These are phyloP conservation scores for Phaeosphaeriaceae sp. DNA, from an alignment of 2,329 filamentous ascomycete species.

Conservation along the genomic window DNA sequence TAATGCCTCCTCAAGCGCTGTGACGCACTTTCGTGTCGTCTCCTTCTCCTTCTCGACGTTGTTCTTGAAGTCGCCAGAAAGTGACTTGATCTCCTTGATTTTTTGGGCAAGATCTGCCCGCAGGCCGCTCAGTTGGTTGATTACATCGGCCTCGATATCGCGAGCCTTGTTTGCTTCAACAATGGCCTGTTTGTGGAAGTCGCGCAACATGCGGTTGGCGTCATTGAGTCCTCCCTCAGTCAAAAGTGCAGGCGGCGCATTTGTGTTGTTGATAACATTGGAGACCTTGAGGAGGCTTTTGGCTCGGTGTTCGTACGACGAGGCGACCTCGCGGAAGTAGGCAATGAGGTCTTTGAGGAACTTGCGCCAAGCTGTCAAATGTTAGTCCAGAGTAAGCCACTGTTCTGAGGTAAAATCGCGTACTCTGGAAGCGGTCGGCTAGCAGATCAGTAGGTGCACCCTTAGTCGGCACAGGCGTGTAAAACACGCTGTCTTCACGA, in stretches of 20 bases:
- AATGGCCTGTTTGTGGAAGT: constrained; percentile 82
- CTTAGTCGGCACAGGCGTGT: constrained; percentile 84
- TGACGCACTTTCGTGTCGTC: constrained; percentile 77
- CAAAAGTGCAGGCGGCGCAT: constrained; percentile 77
- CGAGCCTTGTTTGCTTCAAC: constrained; percentile 84
- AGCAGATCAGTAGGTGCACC: constrained; percentile 88
- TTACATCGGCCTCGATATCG: constrained; percentile 91
- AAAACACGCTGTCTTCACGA: constrained; percentile 83
- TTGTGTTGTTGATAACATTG: constrained; percentile 81
- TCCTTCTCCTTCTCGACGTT: constrained; percentile 96
- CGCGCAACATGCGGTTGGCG: constrained; percentile 78
- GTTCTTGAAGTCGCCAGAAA: constrained; percentile 96
- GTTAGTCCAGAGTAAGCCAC: constrained; percentile 19
- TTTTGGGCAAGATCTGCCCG: constrained; percentile 91
- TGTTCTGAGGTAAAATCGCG: constrained; percentile 30
- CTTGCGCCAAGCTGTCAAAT: constrained; percentile 85
- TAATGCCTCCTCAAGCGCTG: constrained; percentile 79
- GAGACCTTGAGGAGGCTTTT: constrained; percentile 84
- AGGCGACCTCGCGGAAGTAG: constrained; percentile 92
- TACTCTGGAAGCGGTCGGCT: constrained; percentile 87
- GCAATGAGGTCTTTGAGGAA: constrained; percentile 91
- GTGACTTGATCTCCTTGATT: constrained; percentile 96
- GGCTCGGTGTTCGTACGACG: constrained; percentile 82
- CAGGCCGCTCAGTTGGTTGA: constrained; percentile 82
- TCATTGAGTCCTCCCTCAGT: constrained; percentile 85